These are phyloP conservation scores for Ceratopteris richardii DNA, from an alignment of 75 land plant genomes.

Conservation along the genomic window DNA sequence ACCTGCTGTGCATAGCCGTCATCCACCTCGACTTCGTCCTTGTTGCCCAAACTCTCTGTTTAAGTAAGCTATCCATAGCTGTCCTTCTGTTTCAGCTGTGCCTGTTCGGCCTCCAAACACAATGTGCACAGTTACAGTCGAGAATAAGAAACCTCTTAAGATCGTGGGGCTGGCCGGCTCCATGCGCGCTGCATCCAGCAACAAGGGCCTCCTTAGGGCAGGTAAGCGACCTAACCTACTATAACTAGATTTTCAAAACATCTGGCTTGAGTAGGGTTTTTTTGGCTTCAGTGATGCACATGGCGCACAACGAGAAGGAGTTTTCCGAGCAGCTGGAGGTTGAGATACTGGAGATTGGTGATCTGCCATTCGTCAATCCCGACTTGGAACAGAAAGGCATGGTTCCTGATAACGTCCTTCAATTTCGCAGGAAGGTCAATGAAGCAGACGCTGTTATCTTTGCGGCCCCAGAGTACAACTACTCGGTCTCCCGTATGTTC, in stretches of 20 bases:
- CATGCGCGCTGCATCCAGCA: slow-evolving; percentile 12
- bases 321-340: slow-evolving; percentile 37
- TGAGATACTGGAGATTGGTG: slow-evolving; percentile 45
- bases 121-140: too few species aligned
- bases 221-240: neutral
- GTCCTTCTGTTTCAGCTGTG: too few species aligned
- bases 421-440: slow-evolving; percentile 38
- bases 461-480: slow-evolving; percentile 73
- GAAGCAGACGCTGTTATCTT: slow-evolving; percentile 55
- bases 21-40: too few species aligned
- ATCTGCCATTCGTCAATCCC: slow-evolving; percentile 55
- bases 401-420: slow-evolving; percentile 44
- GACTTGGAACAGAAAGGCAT: slow-evolving; percentile 51
- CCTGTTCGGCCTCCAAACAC: too few species aligned
- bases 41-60: too few species aligned
- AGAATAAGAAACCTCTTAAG: too few species aligned
- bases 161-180: slow-evolving; percentile 14
- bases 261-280: neutral
- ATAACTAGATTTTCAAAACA: neutral
- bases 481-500: slow-evolving; percentile 47
- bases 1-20: too few species aligned
- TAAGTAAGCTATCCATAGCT: too few species aligned
- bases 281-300: too few species aligned
- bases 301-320: too few species aligned
- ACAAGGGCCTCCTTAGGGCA: slow-evolving; percentile 18